phyloP scores from a whole-genome alignment of 139 green algal genomes.

The Haematococcus lacustris region DNA sequence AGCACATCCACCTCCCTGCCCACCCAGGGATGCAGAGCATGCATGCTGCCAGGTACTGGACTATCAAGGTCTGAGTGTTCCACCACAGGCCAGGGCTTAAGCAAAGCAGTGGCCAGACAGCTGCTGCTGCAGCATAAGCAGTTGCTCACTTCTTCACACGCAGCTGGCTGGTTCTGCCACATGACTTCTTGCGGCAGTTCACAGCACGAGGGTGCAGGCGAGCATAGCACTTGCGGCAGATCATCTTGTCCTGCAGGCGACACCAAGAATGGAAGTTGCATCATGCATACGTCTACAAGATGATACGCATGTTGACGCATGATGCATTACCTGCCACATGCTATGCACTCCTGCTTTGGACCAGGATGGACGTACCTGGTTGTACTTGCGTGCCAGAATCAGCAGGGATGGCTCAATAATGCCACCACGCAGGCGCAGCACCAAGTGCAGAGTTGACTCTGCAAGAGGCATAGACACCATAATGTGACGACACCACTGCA shows the following conservation, averaged over 20 bases:
- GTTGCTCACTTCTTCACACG: conserved; percentile 74
- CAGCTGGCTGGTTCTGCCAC: conserved; percentile 69
- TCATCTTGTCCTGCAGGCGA: conserved; percentile 82
- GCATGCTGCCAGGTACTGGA: too few relatives aligned
- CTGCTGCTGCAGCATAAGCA: neutral
- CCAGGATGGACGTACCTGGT: conserved; percentile 71
- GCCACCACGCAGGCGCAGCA: conserved; percentile 91
- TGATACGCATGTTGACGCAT: too few relatives aligned
- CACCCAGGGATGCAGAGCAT: too few relatives aligned
- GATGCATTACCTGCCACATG: too few relatives aligned
- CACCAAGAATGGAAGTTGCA: too few relatives aligned
- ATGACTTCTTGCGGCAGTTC: conserved; percentile 98
- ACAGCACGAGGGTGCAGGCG: conserved; percentile 92
- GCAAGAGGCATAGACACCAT: conserved; percentile 2
- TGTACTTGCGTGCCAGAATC: conserved; percentile 97
- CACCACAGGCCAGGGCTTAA: too few relatives aligned
- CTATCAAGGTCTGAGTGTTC: too few relatives aligned
- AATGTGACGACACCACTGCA: neutral
- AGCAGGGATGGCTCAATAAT: conserved; percentile 99
- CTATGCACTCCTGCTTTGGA: too few relatives aligned
- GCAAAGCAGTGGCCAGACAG: too few relatives aligned
- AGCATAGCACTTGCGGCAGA: conserved; percentile 99
- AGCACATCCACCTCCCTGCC: neutral
- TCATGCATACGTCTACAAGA: too few relatives aligned
- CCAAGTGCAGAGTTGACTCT: conserved; percentile 97